These are phyloP conservation scores for Rossbeevera mucosa DNA, from an alignment of 768 basidiomycete genomes.

Conservation along the genomic window DNA sequence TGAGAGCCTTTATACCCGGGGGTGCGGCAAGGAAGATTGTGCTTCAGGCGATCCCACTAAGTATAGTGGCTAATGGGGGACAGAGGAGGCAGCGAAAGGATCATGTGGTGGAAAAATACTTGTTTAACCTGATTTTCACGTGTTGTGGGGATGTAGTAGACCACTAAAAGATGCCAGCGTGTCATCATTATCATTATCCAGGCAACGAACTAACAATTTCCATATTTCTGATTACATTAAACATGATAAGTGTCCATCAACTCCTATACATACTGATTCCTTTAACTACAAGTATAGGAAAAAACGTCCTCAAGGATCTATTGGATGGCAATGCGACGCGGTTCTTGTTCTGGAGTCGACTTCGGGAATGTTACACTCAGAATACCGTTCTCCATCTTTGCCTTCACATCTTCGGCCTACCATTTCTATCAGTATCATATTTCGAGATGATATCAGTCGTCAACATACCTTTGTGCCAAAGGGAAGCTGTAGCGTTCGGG, in stretches of 20 bases:
- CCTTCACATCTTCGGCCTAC: constrained; percentile 42
- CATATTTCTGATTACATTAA: too few species aligned
- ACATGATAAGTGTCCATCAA: too few species aligned
- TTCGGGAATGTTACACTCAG: constrained; percentile 45
- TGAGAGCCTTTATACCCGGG: constrained; percentile 26
- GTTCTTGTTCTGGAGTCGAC: constrained; percentile 33
- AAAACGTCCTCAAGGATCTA: not conserved
- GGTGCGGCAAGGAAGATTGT: constrained; percentile 26
- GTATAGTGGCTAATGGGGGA: constrained; percentile 5
- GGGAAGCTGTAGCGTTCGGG: constrained; percentile 39
- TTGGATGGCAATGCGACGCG: constrained; percentile 36
- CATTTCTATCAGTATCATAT: not conserved
- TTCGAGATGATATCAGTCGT: not conserved
- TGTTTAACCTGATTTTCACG: constrained; percentile 23
- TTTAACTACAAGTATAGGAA: too few species aligned
- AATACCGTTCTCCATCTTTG: constrained; percentile 41
- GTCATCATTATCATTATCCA: too few species aligned
- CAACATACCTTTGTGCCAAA: constrained; percentile 38
- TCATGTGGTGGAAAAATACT: constrained; percentile 9
- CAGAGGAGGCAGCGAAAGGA: constrained; percentile 1
- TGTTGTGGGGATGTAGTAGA: constrained; percentile 14
- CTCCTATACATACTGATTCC: too few species aligned
- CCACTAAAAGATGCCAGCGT: too few species aligned
- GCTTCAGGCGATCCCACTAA: constrained; percentile 25
- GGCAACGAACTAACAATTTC: too few species aligned